Conservation (phyloP, 2,329 filamentous ascomycete species). For the Neophaeococcomyces mojaviensis region DNA sequence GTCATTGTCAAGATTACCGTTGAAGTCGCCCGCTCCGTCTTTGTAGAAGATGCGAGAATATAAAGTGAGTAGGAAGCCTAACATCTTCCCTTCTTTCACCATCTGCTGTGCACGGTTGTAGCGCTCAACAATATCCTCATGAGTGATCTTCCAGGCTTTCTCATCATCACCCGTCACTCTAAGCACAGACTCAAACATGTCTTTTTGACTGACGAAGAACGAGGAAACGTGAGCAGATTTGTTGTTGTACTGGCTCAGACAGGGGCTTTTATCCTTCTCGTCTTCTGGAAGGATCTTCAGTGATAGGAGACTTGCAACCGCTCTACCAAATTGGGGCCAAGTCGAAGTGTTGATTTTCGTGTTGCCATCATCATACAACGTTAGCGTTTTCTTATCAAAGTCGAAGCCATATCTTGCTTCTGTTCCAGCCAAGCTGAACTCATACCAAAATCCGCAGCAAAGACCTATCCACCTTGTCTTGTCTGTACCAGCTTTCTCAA, state of each 20-base stretch:
- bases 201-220: conserved; percentile 9
- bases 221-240: conserved; percentile 3
- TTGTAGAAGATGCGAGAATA: conserved; percentile 40
- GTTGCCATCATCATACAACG: conserved; percentile 45
- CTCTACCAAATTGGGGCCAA: conserved; percentile 31
- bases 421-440: conserved; percentile 2
- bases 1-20: conserved; percentile 44
- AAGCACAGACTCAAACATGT: conserved; percentile 2
- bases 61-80: conserved; percentile 11
- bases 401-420: conserved; percentile 35
- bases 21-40: conserved; percentile 34
- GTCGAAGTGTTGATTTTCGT: conserved; percentile 41
- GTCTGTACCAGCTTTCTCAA: conserved; percentile 23
- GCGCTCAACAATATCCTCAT: conserved; percentile 13
- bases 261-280: neutral
- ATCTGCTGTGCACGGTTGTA: conserved; percentile 8
- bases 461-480: conserved; percentile 37
- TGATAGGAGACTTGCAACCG: conserved; percentile 39
- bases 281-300: conserved; percentile 24
- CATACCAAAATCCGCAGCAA: conserved; percentile 2
- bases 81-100: conserved; percentile 9
- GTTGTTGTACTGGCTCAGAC: neutral
- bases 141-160: conserved; percentile 9
- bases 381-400: conserved; percentile 30
- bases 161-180: neutral